Percentiles rank a stretch among this genome's conserved stretches.
These are phyloP conservation scores for Pterocarpus santalinus DNA, from an alignment of 306 rosid genomes.

Conservation along the genomic window DNA sequence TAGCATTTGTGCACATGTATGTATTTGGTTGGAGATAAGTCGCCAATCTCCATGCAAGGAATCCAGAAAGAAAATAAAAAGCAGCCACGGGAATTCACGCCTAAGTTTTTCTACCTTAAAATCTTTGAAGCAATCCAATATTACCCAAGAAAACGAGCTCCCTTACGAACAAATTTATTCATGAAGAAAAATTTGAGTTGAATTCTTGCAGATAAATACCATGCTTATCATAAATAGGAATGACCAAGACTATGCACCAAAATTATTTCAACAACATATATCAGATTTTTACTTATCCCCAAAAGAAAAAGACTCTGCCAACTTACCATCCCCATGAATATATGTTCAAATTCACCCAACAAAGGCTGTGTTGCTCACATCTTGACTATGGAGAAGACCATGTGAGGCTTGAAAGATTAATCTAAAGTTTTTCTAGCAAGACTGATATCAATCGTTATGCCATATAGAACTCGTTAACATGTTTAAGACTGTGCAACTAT, in stretches of 20 bases:
- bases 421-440: slow-evolving; percentile 3
- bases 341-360: not conserved
- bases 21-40: not conserved
- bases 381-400: slow-evolving; percentile 10
- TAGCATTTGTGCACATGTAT: not conserved
- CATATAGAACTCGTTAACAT: not conserved
- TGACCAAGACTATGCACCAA: not conserved
- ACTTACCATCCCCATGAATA: not conserved
- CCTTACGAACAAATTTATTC: too few relatives aligned
- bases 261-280: not conserved
- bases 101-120: too few relatives aligned
- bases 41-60: not conserved
- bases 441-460: slow-evolving; percentile 26
- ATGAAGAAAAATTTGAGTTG: too few relatives aligned
- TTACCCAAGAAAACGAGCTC: too few relatives aligned
- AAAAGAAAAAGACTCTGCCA: not conserved
- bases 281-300: slow-evolving; percentile 8
- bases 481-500: slow-evolving; percentile 25
- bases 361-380: not conserved
- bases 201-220: slow-evolving; percentile 5
- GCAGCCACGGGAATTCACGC: too few relatives aligned
- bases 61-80: too few relatives aligned
- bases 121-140: too few relatives aligned
- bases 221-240: slow-evolving; percentile 10
- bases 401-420: slow-evolving; percentile 22